These are phyloP conservation scores for Cicer chorassanicum DNA, from an alignment of 306 rosid genomes.

Conservation along the genomic window DNA sequence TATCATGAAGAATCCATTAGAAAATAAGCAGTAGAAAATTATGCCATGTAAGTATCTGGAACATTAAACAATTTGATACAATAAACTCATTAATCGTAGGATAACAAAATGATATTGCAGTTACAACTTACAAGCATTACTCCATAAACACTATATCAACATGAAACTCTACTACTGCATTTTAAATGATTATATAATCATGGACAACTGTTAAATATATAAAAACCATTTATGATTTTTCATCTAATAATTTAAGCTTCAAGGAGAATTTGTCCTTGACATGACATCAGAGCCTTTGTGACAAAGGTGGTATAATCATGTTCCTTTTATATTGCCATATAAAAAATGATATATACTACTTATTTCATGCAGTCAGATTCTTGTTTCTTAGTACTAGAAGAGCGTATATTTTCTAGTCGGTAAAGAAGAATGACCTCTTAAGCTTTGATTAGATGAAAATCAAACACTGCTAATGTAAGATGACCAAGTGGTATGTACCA, in stretches of 20 bases:
- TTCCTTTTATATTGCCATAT: constrained; percentile 13
- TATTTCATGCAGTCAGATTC: constrained; percentile 11
- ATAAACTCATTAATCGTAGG: neutral
- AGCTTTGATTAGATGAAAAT: constrained; percentile 14
- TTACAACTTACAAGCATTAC: constrained; percentile 7
- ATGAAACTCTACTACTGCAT: constrained; percentile 10
- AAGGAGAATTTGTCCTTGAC: neutral
- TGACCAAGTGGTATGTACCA: neutral
- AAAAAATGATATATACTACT: constrained; percentile 12
- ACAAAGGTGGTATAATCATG: neutral
- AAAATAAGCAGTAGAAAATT: neutral
- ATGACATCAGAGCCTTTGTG: neutral
- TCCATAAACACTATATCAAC: constrained; percentile 5
- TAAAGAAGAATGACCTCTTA: constrained; percentile 16
- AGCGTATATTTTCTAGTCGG: neutral
- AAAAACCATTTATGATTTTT: constrained; percentile 4
- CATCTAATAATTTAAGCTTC: constrained; percentile 8
- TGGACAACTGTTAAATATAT: neutral
- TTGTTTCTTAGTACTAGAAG: constrained; percentile 2
- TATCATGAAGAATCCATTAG: neutral
- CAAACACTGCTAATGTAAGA: constrained; percentile 7
- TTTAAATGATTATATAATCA: neutral
- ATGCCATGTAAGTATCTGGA: neutral
- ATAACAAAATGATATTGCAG: neutral
- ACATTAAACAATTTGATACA: neutral